Conservation (phyloP, 2,329 filamentous ascomycete genomes). For the Exophiala bonariae region DNA sequence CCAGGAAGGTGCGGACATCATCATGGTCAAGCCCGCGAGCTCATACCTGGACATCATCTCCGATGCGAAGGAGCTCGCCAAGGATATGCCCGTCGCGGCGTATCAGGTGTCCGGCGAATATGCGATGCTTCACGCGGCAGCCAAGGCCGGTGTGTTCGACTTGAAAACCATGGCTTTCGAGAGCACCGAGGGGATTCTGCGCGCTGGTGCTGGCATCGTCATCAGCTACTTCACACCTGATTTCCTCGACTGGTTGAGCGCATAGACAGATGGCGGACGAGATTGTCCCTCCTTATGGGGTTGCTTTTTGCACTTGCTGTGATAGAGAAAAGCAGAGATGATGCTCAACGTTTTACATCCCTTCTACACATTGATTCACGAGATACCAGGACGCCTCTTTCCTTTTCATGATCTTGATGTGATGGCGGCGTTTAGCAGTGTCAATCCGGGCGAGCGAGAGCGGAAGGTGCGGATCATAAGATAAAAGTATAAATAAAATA, state of each 20-base stretch:
- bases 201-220: slow-evolving; percentile 90
- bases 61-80: slow-evolving; percentile 91
- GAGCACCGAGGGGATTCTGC: slow-evolving; percentile 86
- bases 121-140: slow-evolving; percentile 95
- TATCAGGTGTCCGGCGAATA: slow-evolving; percentile 98
- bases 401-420: no score
- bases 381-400: no score
- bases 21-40: slow-evolving; percentile 98
- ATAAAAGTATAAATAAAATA: no score
- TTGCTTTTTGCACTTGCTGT: no score
- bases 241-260: slow-evolving; percentile 61
- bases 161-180: slow-evolving; percentile 93
- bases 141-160: slow-evolving; percentile 95
- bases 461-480: no score
- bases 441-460: no score
- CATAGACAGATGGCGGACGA: no score
- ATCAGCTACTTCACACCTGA: slow-evolving; percentile 92
- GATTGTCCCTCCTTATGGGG: no score
- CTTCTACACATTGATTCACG: no score
- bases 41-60: slow-evolving; percentile 97
- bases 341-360: no score
- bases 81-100: slow-evolving; percentile 87
- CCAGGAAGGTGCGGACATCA: slow-evolving; percentile 89
- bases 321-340: no score
- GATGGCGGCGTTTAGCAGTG: no score